Evolutionary conservation across 176 grass and related monocot species (phyloP).

Genomic region (Saccharum officinarum): DNA sequence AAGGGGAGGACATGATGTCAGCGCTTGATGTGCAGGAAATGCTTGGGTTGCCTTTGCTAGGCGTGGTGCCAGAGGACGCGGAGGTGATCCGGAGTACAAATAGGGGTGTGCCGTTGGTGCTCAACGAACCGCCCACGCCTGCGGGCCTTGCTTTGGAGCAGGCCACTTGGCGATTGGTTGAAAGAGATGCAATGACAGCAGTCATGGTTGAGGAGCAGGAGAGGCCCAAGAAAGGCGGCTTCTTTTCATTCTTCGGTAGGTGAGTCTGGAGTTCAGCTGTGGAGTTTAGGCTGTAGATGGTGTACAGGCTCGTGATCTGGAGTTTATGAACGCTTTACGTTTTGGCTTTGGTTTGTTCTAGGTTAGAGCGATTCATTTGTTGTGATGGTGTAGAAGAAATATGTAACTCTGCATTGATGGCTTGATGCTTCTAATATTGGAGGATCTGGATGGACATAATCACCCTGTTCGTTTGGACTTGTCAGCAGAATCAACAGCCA

Average conservation of each 20-base stretch:
- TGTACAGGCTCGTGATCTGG: slow-evolving; percentile 30
- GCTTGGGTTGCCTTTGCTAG: slow-evolving; percentile 81
- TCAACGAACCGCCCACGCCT: slow-evolving; percentile 65
- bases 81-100: slow-evolving; percentile 94
- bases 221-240: slow-evolving; percentile 56
- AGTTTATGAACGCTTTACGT: not conserved
- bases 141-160: slow-evolving; percentile 90
- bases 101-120: slow-evolving; percentile 69
- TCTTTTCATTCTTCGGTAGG: slow-evolving; percentile 72
- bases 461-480: too few relatives aligned
- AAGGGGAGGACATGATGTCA: slow-evolving; percentile 98
- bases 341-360: slow-evolving; percentile 37
- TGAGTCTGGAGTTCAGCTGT: slow-evolving; percentile 2
- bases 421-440: not conserved
- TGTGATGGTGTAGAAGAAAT: slow-evolving; percentile 24
- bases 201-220: slow-evolving; percentile 87
- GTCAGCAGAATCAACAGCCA: too few relatives aligned
- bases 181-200: slow-evolving; percentile 83
- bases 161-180: slow-evolving; percentile 78
- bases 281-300: not conserved
- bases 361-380: slow-evolving; percentile 27
- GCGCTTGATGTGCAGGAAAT: slow-evolving; percentile 93
- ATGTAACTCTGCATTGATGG: not conserved
- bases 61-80: slow-evolving; percentile 74
- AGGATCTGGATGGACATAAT: too few relatives aligned